Evolutionary conservation across 2,329 filamentous ascomycete genomes (phyloP).

Genomic region (Scleromitrula shiraiana): DNA sequence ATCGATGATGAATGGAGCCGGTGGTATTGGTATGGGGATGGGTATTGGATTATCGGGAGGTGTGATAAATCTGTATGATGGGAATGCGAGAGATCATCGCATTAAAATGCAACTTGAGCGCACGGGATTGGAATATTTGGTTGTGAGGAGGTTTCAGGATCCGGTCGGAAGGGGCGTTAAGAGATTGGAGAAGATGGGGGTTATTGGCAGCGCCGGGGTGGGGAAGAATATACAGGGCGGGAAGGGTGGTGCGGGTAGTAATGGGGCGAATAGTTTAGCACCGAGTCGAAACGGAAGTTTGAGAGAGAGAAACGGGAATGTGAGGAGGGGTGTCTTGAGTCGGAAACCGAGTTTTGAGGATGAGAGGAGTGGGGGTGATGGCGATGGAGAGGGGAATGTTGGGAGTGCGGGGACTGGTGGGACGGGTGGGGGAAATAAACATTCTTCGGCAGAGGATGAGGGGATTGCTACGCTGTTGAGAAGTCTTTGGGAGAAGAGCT

Average conservation of each 20-base stretch:
- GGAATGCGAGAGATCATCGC: conserved; percentile 50
- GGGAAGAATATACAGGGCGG: conserved; percentile 40
- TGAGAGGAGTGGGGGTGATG: conserved; percentile 20
- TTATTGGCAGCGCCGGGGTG: too few relatives aligned
- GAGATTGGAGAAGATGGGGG: conserved; percentile 42
- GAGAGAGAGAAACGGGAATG: conserved; percentile 4
- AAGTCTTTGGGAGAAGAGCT: conserved; percentile 54
- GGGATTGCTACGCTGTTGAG: conserved; percentile 42
- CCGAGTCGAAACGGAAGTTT: conserved; percentile 17
- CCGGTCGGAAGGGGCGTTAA: conserved; percentile 56
- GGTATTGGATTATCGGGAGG: conserved; percentile 10
- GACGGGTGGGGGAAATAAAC: conserved; percentile 11
- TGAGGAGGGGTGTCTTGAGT: conserved; percentile 27
- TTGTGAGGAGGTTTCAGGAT: conserved; percentile 64
- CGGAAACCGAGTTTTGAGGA: conserved; percentile 37
- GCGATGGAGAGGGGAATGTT: conserved; percentile 9
- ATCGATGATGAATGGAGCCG: conserved; percentile 25
- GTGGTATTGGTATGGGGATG: conserved; percentile 19
- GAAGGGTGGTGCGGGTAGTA: conserved; percentile 10
- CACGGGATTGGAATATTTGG: conserved; percentile 66
- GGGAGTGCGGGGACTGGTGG: not conserved
- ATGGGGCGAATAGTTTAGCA: conserved; percentile 18
- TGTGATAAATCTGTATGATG: conserved; percentile 46
- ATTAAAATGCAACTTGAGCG: conserved; percentile 59
- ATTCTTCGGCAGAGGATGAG: conserved; percentile 28